phyloP scores from a whole-genome alignment of 805 yeast genomes.

The Teunomyces cretensis region DNA sequence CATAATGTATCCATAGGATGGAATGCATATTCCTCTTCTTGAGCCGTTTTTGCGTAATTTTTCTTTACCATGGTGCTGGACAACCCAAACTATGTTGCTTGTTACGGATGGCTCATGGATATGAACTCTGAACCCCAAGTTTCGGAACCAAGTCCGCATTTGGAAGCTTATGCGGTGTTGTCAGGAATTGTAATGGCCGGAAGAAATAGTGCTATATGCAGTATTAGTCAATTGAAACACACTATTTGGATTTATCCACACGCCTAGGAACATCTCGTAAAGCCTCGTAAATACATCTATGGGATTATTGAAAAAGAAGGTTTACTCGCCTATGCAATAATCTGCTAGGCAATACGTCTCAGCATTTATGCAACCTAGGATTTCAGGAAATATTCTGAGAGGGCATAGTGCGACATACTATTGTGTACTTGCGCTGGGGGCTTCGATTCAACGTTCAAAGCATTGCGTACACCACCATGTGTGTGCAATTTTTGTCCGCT shows the following conservation, averaged over 20 bases:
- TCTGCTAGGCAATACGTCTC: not conserved
- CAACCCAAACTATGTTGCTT: too few relatives aligned
- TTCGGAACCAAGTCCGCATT: not conserved
- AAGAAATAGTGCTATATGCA: not conserved
- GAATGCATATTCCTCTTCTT: too few relatives aligned
- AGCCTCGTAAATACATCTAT: not conserved
- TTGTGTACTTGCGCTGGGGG: not conserved
- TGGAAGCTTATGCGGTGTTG: not conserved
- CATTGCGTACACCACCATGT: not conserved
- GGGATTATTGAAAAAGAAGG: not conserved
- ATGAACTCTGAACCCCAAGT: not conserved
- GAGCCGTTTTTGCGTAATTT: too few relatives aligned
- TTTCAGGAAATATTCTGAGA: too few relatives aligned
- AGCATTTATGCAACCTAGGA: too few relatives aligned
- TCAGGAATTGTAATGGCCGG: not conserved
- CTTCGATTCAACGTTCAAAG: not conserved
- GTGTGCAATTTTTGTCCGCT: not conserved
- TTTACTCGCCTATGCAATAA: too few relatives aligned
- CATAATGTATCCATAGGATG: too few relatives aligned
- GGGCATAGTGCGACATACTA: too few relatives aligned
- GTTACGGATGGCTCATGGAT: too few relatives aligned
- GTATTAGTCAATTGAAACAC: not conserved
- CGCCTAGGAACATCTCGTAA: not conserved
- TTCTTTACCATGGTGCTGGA: too few relatives aligned
- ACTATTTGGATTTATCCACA: not conserved